Base-by-base conservation (phyloP, 2,329 filamentous ascomycete genomes). In the Fusarium goolgardi region DNA sequence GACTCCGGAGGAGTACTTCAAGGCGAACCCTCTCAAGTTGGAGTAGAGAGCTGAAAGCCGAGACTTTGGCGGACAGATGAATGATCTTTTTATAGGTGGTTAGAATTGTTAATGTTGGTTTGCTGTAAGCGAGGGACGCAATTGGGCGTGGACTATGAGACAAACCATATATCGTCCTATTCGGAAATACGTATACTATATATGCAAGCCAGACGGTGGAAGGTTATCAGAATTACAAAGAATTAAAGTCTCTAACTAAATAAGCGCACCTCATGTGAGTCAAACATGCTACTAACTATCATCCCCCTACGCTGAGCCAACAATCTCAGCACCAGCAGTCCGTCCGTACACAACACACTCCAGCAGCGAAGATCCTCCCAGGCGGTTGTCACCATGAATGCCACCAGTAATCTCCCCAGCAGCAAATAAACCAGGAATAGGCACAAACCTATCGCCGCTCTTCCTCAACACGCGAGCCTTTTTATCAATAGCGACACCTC, bases 381-480 rank as follows among this genome's bases (percentile, higher is more conserved):
- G 73, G 16, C 88, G 79, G 70, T 90, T 90, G 47, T 85, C 86
- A 0, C 88, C 88, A 71, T 90, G 88, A 10, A 91, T 79, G 0
- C 88, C 88, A 0, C 88, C 88, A 0, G 87, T 88, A 20, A 90
- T 83, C 78, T 90, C 88, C 0, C 88, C 88, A 0, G 88, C 88
- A 0, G 84, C 87, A 84, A 86, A 90, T 1, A 90, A 69, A 0
- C 88, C 88, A 5, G 79, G 72, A 34, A 90, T 85, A 0, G 81
- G 81, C 32, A 73, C 73, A 15, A 80, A 74, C 4, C 77, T 72
- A 8, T 79, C 76, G 5, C 71, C 73, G 0, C 69, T 75, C 3
- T 76, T 71, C 10, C 73, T 75, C 15, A 90, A 70, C 0, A 90
- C 83, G 64, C 85, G 82, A 1, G 82, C 81, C 44, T 81, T 78